phyloP scores from a whole-genome alignment of 352 stramenopile genomes.

The Phytophthora parvispora region DNA sequence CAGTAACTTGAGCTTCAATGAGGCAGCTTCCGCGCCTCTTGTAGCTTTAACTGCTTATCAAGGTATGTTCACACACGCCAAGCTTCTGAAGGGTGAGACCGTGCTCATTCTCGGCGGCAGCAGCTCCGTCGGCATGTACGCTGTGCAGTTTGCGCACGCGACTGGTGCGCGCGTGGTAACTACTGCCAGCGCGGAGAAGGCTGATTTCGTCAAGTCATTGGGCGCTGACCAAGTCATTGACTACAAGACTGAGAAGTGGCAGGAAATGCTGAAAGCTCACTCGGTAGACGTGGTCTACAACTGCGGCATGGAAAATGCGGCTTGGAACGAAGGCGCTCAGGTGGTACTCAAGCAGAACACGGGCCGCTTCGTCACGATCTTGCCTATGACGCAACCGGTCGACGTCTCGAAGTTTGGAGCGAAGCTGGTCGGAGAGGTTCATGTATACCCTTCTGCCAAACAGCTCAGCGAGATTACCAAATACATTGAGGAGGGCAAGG shows the following conservation, averaged over 20 bases:
- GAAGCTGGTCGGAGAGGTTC: neutral
- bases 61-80: conserved; percentile 23
- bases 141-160: conserved; percentile 43
- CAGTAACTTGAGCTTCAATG: conserved; percentile 41
- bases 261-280: conserved; percentile 20
- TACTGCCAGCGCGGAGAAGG: conserved; percentile 33
- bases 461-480: neutral
- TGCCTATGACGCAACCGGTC: conserved; percentile 30
- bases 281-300: conserved; percentile 48
- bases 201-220: conserved; percentile 29
- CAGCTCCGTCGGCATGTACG: conserved; percentile 35
- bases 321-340: conserved; percentile 31
- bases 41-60: conserved; percentile 38
- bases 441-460: conserved; percentile 2
- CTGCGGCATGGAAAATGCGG: conserved; percentile 27
- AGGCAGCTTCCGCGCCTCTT: conserved; percentile 36
- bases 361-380: conserved; percentile 32
- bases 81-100: conserved; percentile 37
- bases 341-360: conserved; percentile 33
- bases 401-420: conserved; percentile 55
- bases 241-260: conserved; percentile 44
- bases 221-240: conserved; percentile 44
- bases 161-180: conserved; percentile 37
- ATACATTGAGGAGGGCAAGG: conserved; percentile 40
- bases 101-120: conserved; percentile 50